A percentile compares a stretch with the other conserved stretches of the same genome.
Conservation (phyloP, 495 filamentous ascomycete genomes). For the Glarea lozoyensis region DNA sequence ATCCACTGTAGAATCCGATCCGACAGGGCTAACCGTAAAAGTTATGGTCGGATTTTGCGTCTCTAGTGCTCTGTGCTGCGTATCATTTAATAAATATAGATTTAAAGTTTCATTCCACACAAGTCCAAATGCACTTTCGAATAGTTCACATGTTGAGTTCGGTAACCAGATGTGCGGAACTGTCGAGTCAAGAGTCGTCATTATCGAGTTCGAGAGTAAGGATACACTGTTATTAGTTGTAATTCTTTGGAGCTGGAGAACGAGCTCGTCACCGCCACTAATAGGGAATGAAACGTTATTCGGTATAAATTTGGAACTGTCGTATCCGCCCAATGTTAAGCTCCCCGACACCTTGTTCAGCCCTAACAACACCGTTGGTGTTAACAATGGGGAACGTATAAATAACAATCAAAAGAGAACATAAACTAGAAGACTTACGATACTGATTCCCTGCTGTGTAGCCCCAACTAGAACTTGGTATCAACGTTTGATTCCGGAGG, state of each 20-base stretch:
- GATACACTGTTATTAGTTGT: constrained; percentile 17
- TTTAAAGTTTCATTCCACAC: constrained; percentile 31
- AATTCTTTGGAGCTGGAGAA: constrained; percentile 7
- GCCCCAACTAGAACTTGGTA: constrained; percentile 45
- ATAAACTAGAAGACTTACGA: constrained; percentile 8
- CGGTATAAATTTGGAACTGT: constrained; percentile 35
- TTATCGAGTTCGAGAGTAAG: constrained; percentile 22
- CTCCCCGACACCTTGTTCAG: constrained; percentile 38
- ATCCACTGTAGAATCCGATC: constrained; percentile 28
- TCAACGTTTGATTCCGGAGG: constrained; percentile 34
- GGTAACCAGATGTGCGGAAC: constrained; percentile 48
- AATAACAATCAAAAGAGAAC: too few species aligned
- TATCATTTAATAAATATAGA: constrained; percentile 42
- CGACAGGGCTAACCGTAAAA: constrained; percentile 34
- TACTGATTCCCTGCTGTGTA: constrained; percentile 49
- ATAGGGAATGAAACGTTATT: constrained; percentile 35
- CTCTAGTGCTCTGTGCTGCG: constrained; percentile 30
- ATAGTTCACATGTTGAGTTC: constrained; percentile 36
- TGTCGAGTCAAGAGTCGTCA: constrained; percentile 42
- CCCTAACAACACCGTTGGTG: too few species aligned
- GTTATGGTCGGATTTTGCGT: constrained; percentile 40
- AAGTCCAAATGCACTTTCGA: constrained; percentile 44
- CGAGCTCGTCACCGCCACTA: constrained; percentile 2
- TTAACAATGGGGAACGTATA: too few species aligned
- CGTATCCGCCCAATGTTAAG: constrained; percentile 47